A percentile compares a stretch with the other conserved stretches of the same genome.
phyloP scores from a whole-genome alignment of 164 flowering plant genomes.

The Akebia trifoliata region DNA sequence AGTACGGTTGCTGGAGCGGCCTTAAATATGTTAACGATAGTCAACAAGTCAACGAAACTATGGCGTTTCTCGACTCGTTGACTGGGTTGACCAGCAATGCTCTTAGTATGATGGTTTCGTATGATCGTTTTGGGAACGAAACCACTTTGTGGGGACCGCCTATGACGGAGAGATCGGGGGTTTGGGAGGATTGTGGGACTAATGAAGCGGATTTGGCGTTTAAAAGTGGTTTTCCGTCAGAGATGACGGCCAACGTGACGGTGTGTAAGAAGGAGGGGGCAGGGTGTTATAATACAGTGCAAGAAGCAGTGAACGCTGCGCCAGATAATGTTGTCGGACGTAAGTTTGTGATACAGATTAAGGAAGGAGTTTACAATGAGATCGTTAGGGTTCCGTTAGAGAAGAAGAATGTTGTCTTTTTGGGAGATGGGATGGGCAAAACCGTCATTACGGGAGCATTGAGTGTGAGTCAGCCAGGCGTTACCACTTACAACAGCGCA shows the following conservation, averaged over 20 bases:
- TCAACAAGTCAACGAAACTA: constrained; percentile 38
- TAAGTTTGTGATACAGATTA: constrained; percentile 61
- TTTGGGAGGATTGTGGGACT: constrained; percentile 70
- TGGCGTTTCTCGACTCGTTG: constrained; percentile 45
- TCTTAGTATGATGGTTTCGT: constrained; percentile 57
- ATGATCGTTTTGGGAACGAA: constrained; percentile 45
- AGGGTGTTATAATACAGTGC: constrained; percentile 52
- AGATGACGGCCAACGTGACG: constrained; percentile 41
- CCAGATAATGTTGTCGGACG: constrained; percentile 31
- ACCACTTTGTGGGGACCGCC: constrained; percentile 57
- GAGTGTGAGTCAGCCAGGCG: constrained; percentile 45
- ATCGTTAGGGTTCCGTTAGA: constrained; percentile 58
- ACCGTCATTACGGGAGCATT: constrained; percentile 75
- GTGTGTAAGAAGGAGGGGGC: constrained; percentile 56
- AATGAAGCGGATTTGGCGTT: constrained; percentile 16
- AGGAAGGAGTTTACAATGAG: constrained; percentile 75
- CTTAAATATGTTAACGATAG: constrained; percentile 67
- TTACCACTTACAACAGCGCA: constrained; percentile 71
- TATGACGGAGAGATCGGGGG: constrained; percentile 77
- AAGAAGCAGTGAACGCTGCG: constrained; percentile 70
- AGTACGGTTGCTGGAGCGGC: constrained; percentile 68
- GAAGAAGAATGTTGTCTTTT: constrained; percentile 72
- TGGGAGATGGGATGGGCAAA: constrained; percentile 92
- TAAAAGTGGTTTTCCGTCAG: constrained; percentile 38
- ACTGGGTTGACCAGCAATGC: constrained; percentile 48